Conservation (phyloP, 768 basidiomycete species). For the Termitomyces sp. region DNA sequence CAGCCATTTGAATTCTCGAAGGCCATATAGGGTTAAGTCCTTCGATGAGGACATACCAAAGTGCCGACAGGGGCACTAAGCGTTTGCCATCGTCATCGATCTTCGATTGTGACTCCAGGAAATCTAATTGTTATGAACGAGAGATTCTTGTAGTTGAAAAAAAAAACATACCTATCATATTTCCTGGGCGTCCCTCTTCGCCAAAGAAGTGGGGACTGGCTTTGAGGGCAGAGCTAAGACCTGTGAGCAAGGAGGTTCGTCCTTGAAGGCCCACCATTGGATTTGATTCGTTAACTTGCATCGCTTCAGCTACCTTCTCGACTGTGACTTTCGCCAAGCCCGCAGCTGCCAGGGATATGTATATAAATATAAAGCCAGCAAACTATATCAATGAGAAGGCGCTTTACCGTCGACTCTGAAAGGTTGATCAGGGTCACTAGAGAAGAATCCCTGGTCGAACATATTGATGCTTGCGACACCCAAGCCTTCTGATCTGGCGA, state of each 20-base stretch:
- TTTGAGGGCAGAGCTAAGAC: constrained; percentile 66
- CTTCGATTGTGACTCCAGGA: constrained; percentile 53
- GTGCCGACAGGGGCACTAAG: constrained; percentile 61
- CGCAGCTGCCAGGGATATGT: constrained; percentile 39
- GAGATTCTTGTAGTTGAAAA: not conserved
- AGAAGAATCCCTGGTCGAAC: constrained; percentile 84
- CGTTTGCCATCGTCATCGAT: constrained; percentile 28
- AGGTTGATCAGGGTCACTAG: constrained; percentile 52
- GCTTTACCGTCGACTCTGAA: constrained; percentile 74
- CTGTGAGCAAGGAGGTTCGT: constrained; percentile 68
- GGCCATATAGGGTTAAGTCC: constrained; percentile 92
- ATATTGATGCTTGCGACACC: constrained; percentile 89
- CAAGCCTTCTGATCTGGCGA: constrained; percentile 72
- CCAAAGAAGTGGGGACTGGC: constrained; percentile 69
- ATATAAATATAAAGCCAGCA: not conserved
- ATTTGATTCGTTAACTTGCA: constrained; percentile 78
- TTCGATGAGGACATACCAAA: constrained; percentile 81
- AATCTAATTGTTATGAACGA: constrained; percentile 39
- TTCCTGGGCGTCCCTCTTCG: constrained; percentile 67
- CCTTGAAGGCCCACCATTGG: constrained; percentile 91
- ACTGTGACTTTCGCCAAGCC: constrained; percentile 63
- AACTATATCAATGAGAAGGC: not conserved
- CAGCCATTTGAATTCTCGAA: constrained; percentile 59
- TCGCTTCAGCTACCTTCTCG: constrained; percentile 52
- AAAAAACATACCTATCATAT: constrained; percentile 58